Conservation (phyloP, 495 filamentous ascomycete species). For the Aspergillus egyptiacus region DNA sequence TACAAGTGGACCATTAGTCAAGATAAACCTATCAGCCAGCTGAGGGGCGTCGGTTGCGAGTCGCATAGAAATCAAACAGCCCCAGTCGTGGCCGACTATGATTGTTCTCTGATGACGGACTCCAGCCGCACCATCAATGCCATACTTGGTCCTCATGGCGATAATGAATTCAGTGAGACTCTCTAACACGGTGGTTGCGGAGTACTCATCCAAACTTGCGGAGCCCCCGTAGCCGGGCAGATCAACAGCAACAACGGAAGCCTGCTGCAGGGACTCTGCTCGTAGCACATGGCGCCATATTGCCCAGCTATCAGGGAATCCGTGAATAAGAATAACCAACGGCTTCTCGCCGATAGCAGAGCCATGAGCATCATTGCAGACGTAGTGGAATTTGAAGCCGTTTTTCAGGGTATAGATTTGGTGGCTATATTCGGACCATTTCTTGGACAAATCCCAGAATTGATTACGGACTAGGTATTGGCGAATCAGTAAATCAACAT, state of each 20-base stretch:
- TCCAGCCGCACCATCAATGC: slow-evolving; percentile 27
- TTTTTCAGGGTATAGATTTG: slow-evolving; percentile 41
- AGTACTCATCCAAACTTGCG: slow-evolving; percentile 41
- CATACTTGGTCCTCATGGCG: slow-evolving; percentile 41
- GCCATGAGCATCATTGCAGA: slow-evolving; percentile 34
- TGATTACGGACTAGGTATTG: slow-evolving; percentile 31
- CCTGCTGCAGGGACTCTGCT: slow-evolving; percentile 28
- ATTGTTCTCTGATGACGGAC: slow-evolving; percentile 33
- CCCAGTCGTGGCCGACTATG: slow-evolving; percentile 54
- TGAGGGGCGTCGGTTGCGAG: slow-evolving; percentile 50
- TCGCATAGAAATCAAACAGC: slow-evolving; percentile 44
- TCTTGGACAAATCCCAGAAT: slow-evolving; percentile 43
- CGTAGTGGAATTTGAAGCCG: slow-evolving; percentile 49
- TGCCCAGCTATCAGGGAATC: slow-evolving; percentile 53
- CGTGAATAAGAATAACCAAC: slow-evolving; percentile 52
- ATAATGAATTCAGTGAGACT: slow-evolving; percentile 45
- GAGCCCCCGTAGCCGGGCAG: slow-evolving; percentile 53
- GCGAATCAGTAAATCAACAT: not conserved
- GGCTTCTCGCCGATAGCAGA: slow-evolving; percentile 20
- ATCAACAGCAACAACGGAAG: slow-evolving; percentile 46
- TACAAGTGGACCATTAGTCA: slow-evolving; percentile 47
- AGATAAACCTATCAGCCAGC: slow-evolving; percentile 48
- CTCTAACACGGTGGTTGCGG: slow-evolving; percentile 45
- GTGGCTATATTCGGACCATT: slow-evolving; percentile 38
- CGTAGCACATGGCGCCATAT: slow-evolving; percentile 43